A percentile compares a stretch with the other conserved stretches of the same genome.
These are phyloP conservation scores for Saitozyma podzolica DNA, from an alignment of 768 basidiomycete species.

Conservation along the genomic window DNA sequence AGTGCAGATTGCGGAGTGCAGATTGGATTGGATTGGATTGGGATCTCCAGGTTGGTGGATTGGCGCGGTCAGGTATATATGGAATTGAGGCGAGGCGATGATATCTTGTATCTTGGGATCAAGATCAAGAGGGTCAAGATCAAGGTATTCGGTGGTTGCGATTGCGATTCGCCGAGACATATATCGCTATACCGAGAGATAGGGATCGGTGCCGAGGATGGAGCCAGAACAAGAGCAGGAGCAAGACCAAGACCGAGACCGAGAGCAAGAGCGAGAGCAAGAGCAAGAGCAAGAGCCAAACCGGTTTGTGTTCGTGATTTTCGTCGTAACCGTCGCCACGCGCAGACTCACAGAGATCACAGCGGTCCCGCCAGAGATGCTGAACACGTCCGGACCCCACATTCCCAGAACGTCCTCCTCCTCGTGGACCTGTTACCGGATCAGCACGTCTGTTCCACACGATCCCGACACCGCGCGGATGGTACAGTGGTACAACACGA, in stretches of 20 bases:
- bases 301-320: too few relatives aligned
- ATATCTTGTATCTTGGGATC: too few relatives aligned
- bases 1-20: not conserved
- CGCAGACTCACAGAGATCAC: constrained; percentile 38
- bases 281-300: not conserved
- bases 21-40: too few relatives aligned
- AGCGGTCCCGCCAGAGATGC: constrained; percentile 46
- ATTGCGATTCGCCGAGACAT: too few relatives aligned
- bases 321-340: too few relatives aligned
- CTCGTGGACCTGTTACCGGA: constrained; percentile 51
- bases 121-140: too few relatives aligned
- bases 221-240: not conserved
- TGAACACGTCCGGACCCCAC: constrained; percentile 55
- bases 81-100: too few relatives aligned
- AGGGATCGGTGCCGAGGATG: too few relatives aligned
- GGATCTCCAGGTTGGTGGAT: too few relatives aligned
- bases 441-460: constrained; percentile 2
- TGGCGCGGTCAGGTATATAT: too few relatives aligned
- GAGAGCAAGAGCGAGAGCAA: not conserved
- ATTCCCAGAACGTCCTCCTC: constrained; percentile 54
- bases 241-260: not conserved
- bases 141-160: too few relatives aligned
- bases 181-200: too few relatives aligned
- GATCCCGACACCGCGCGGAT: not conserved
- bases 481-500: not conserved